Base-by-base conservation (phyloP, 306 rosid genomes). In the Ammopiptanthus mongolicus region DNA sequence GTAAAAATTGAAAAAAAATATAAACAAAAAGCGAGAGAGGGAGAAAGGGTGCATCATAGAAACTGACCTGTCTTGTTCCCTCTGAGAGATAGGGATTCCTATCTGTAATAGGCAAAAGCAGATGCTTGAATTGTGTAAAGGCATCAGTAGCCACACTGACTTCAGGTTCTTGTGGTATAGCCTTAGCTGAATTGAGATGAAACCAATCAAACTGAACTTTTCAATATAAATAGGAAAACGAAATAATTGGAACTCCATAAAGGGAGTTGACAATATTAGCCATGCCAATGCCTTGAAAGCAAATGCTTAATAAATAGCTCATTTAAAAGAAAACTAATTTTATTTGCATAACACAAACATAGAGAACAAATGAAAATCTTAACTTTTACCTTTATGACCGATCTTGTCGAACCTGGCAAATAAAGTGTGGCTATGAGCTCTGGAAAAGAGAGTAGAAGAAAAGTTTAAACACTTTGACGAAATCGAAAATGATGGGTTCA, bases 61-160 rank as follows among this genome's bases (percentile, higher is more conserved):
- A 37, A 73, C 46, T 56, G 51, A 93, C 98, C 87, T 88, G 97
- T 84, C 82, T 89, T 3, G 97, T 86, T 56, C 98, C 93, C 67
- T 91, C 98, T 0, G 98, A 87, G 37, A 93, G 97, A 78, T 82
- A 89, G 15, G 97, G 97, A 73, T 86, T 93, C 71, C 97, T 82
- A 81, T 93, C 97, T 0, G 96, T 89, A 69, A 93, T 85, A 50
- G 98, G 98, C 76, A 93, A 83, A 71, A 93, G 97, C 46, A 93
- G 64, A 77, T 91, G 97, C 88, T 89, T 91, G 89, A 93, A 91
- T 4, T 86, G 78, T 3, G 87, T 85, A 55, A 87, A 87, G 46
- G 92, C 89, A 78, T 89, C 97, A 3, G 64, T 73, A 17, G 83
- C 87, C 22, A 82, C 66, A 70, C 79, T 85, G 4, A 78, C 81